A percentile compares a stretch with the other conserved stretches of the same genome.
Evolutionary conservation across 805 yeast genomes (phyloP).

Genomic region (Clavispora fructus): DNA sequence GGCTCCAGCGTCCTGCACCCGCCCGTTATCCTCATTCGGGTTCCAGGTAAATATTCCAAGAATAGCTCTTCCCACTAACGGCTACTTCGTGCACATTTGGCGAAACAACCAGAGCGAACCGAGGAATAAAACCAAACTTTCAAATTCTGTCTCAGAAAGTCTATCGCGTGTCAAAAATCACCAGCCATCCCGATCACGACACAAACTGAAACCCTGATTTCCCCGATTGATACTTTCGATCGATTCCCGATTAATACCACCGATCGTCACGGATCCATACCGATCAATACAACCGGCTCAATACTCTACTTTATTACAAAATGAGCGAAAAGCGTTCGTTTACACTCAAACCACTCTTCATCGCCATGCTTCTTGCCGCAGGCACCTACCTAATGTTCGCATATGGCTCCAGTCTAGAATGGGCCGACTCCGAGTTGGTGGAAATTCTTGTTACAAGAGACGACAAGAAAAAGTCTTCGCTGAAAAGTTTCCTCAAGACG

Average conservation of each 20-base stretch:
- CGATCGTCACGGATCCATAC: too few relatives aligned
- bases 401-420: background rate
- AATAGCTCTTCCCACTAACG: background rate
- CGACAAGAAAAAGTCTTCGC: background rate
- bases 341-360: background rate
- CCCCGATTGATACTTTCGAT: too few relatives aligned
- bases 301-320: background rate
- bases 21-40: background rate
- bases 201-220: too few relatives aligned
- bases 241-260: too few relatives aligned
- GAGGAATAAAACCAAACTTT: too few relatives aligned
- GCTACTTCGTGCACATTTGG: too few relatives aligned
- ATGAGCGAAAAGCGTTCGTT: background rate
- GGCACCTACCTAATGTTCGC: background rate
- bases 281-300: too few relatives aligned
- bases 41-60: background rate
- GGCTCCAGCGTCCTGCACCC: background rate
- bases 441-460: background rate
- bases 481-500: background rate
- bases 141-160: too few relatives aligned
- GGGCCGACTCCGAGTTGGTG: background rate
- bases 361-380: background rate
- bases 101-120: too few relatives aligned
- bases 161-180: too few relatives aligned
- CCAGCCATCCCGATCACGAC: too few relatives aligned